phyloP scores from a whole-genome alignment of 2,329 filamentous ascomycete genomes.

The Xylariaceae sp. region DNA sequence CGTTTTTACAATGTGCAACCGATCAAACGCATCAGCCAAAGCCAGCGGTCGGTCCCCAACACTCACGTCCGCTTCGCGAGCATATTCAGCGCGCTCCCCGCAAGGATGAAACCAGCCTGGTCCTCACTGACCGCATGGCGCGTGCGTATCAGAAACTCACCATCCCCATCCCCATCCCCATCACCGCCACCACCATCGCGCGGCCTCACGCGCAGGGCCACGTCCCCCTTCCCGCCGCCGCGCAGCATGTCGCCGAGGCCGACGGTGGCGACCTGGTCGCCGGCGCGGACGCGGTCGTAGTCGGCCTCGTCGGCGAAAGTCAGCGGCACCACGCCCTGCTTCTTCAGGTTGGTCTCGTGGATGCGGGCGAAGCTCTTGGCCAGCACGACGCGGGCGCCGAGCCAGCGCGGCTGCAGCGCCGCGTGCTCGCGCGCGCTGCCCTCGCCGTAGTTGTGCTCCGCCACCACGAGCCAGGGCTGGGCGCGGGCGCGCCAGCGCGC shows the following conservation, averaged over 20 bases:
- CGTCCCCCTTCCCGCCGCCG: slow-evolving; percentile 69
- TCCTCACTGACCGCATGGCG: slow-evolving; percentile 84
- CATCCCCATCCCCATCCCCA: slow-evolving; percentile 56
- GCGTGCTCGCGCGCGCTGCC: slow-evolving; percentile 85
- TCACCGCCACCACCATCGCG: slow-evolving; percentile 49
- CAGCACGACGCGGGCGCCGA: slow-evolving; percentile 76
- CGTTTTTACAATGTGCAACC: too few species aligned
- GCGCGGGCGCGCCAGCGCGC: slow-evolving; percentile 70
- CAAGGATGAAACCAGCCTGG: slow-evolving; percentile 86
- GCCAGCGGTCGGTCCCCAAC: too few species aligned
- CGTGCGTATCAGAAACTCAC: slow-evolving; percentile 64
- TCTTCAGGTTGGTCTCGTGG: slow-evolving; percentile 94
- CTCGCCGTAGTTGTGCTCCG: slow-evolving; percentile 96
- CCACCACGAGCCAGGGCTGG: slow-evolving; percentile 85
- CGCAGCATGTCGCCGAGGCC: slow-evolving; percentile 77
- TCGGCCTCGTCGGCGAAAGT: slow-evolving; percentile 85
- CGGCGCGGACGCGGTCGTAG: slow-evolving; percentile 75
- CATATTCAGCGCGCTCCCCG: slow-evolving; percentile 88
- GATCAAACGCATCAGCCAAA: too few species aligned
- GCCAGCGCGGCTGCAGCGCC: slow-evolving; percentile 82
- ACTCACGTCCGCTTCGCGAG: slow-evolving; percentile 51
- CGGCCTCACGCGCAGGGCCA: slow-evolving; percentile 60
- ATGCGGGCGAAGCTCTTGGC: slow-evolving; percentile 86
- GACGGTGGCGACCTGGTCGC: slow-evolving; percentile 75
- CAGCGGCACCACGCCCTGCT: slow-evolving; percentile 91